Conservation (phyloP, 208 protist genomes). For the Herpetomonas samuelpessoai region DNA sequence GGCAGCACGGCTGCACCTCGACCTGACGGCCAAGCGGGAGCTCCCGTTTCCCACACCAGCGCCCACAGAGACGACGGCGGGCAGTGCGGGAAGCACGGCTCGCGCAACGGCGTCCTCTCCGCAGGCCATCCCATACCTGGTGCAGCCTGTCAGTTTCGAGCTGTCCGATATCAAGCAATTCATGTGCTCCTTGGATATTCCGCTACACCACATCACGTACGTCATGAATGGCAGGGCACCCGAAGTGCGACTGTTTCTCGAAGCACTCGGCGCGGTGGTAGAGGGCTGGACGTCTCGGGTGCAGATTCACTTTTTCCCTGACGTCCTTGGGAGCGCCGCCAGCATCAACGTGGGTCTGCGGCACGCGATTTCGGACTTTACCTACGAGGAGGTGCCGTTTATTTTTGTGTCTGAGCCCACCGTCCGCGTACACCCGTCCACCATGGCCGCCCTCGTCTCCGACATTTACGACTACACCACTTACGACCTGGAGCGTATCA, state of each 20-base stretch:
- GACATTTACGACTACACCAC: background rate
- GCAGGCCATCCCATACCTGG: background rate
- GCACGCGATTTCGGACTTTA: background rate
- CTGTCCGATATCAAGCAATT: background rate
- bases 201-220: background rate
- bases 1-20: background rate
- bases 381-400: background rate
- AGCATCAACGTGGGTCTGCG: conserved; percentile 4
- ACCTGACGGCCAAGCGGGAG: background rate
- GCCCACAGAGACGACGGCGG: background rate
- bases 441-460: background rate
- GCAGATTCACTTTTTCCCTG: background rate
- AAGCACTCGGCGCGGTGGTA: background rate
- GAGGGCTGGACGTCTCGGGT: background rate
- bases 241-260: background rate
- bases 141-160: background rate
- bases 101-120: no score
- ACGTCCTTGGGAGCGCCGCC: background rate
- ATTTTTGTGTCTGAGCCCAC: background rate
- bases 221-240: background rate
- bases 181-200: background rate
- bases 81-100: no score
- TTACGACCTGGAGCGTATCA: background rate
- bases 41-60: background rate
- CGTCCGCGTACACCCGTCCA: background rate